These are phyloP conservation scores for Sphagnum tenellum DNA, from an alignment of 225 moss, liverwort and hornwort genomes.

Conservation along the genomic window DNA sequence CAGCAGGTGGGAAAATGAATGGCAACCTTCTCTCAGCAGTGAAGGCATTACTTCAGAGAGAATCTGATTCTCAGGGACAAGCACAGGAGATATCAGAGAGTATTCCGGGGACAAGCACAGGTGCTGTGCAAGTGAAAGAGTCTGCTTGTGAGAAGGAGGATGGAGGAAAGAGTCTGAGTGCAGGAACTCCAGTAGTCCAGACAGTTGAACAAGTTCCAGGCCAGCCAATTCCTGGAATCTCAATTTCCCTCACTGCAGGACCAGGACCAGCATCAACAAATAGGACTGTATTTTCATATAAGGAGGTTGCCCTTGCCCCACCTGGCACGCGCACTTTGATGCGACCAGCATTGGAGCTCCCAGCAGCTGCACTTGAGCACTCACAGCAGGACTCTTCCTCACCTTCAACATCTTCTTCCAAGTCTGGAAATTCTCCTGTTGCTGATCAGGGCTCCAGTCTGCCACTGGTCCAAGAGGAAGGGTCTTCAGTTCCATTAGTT, in stretches of 20 bases:
- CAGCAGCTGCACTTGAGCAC: no score
- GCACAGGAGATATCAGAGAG: no score
- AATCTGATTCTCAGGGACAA: no score
- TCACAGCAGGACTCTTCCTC: no score
- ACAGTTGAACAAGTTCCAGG: slow-evolving; percentile 4
- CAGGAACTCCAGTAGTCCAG: slow-evolving; percentile 8
- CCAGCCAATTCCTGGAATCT: slow-evolving; percentile 14
- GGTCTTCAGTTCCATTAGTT: no score
- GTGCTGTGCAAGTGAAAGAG: slow-evolving; percentile 5
- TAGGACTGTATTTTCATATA: slow-evolving; percentile 36
- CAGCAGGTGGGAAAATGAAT: not conserved
- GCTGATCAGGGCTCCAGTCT: no score
- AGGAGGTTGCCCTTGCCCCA: slow-evolving; percentile 38
- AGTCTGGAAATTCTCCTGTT: no score
- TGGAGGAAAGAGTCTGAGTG: slow-evolving; percentile 10
- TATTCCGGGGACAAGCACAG: not conserved
- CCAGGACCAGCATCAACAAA: slow-evolving; percentile 7
- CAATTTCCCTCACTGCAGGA: slow-evolving; percentile 26
- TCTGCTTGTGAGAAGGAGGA: slow-evolving; percentile 17
- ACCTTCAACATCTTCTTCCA: no score
- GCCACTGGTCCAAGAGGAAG: no score
- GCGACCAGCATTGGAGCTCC: no score
- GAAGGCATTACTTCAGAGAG: not conserved
- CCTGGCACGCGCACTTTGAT: no score
- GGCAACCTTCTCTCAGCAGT: not conserved